phyloP scores from a whole-genome alignment of 176 grass and related monocot genomes.

The Zoysia pacifica region DNA sequence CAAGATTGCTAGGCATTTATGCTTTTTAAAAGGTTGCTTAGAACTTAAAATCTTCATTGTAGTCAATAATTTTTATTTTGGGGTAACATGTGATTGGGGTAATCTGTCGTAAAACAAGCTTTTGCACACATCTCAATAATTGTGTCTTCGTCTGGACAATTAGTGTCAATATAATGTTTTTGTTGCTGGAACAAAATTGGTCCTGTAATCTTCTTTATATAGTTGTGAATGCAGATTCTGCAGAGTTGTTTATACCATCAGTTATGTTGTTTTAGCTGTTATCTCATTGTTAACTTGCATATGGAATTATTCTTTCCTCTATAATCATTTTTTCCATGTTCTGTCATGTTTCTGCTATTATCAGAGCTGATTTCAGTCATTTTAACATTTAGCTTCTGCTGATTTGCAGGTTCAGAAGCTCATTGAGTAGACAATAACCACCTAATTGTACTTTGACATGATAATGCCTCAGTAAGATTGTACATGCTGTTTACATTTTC shows the following conservation, averaged over 20 bases:
- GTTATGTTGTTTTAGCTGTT: neutral
- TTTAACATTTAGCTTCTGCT: slow-evolving; percentile 18
- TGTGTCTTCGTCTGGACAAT: neutral
- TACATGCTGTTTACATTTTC: slow-evolving; percentile 38
- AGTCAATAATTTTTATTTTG: neutral
- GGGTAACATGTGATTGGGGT: neutral
- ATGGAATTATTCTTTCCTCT: neutral
- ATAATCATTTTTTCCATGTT: neutral
- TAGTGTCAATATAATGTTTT: neutral
- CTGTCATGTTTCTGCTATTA: slow-evolving; percentile 14
- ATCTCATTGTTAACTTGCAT: neutral
- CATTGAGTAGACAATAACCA: slow-evolving; percentile 18
- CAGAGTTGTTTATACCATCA: neutral
- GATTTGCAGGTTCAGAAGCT: slow-evolving; percentile 40
- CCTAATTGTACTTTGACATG: slow-evolving; percentile 46
- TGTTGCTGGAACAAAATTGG: neutral
- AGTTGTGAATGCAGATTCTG: neutral
- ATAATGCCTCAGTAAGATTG: slow-evolving; percentile 39
- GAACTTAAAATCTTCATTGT: neutral
- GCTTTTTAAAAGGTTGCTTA: neutral
- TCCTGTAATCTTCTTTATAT: slow-evolving; percentile 6
- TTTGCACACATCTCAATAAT: neutral
- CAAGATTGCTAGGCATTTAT: neutral
- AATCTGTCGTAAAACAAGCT: neutral
- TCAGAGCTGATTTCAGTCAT: slow-evolving; percentile 12